Evolutionary conservation across 768 basidiomycete species (phyloP).

Genomic region (Kwoniella sp.): DNA sequence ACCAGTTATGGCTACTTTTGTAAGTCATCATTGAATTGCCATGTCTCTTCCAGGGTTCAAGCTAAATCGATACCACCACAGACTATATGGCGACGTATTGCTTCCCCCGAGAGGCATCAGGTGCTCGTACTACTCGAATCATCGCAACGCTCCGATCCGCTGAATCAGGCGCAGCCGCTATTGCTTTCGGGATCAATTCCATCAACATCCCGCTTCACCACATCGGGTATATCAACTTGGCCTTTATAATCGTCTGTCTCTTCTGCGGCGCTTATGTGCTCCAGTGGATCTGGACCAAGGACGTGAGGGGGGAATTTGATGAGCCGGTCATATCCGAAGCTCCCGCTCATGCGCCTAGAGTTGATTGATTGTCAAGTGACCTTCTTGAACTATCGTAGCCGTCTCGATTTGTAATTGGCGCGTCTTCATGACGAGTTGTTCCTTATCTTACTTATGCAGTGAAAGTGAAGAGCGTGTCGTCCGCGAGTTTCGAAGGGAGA

Average conservation of each 20-base stretch:
- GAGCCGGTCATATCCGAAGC: background rate
- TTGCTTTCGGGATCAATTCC: conserved; percentile 22
- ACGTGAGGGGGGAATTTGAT: conserved; percentile 18
- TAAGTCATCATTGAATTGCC: background rate
- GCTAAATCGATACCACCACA: too few species aligned
- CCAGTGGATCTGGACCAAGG: conserved; percentile 19
- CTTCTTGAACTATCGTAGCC: too few species aligned
- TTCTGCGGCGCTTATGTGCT: conserved; percentile 24
- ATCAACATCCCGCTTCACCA: conserved; percentile 9
- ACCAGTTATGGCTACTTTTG: conserved; percentile 17
- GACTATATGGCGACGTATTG: conserved; percentile 14
- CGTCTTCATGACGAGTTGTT: background rate
- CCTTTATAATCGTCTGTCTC: conserved; percentile 15
- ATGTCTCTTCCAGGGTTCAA: too few species aligned
- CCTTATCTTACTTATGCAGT: too few species aligned
- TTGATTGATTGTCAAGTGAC: background rate
- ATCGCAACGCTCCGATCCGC: conserved; percentile 20
- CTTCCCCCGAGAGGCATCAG: conserved; percentile 14
- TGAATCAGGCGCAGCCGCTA: conserved; percentile 19
- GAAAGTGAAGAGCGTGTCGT: too few species aligned
- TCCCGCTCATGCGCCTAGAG: background rate
- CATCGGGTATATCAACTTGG: conserved; percentile 24
- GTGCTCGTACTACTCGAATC: conserved; percentile 12
- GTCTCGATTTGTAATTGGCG: background rate
- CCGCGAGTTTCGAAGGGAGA: too few species aligned